Conservation (phyloP, 352 stramenopile species). For the Phytophthora litchii region DNA sequence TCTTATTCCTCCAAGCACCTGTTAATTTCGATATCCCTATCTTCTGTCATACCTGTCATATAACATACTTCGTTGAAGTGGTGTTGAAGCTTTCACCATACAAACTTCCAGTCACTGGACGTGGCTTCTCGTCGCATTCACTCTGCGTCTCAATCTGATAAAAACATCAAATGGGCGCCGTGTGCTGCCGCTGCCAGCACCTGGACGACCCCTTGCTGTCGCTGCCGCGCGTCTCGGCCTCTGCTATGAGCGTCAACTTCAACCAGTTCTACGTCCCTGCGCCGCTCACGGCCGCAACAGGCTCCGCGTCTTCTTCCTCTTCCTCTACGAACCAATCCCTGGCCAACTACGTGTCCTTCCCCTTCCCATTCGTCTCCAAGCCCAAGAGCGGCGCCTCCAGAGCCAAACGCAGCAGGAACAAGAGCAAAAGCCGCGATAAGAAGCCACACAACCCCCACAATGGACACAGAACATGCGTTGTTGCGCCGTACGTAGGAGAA, state of each 20-base stretch:
- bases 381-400: constrained; percentile 5
- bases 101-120: constrained; percentile 16
- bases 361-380: constrained; percentile 75
- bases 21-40: constrained; percentile 3
- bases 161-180: constrained; percentile 57
- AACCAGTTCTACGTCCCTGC: constrained; percentile 37
- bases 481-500: constrained; percentile 51
- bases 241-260: constrained; percentile 31
- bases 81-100: constrained; percentile 21
- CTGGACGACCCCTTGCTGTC: constrained; percentile 69
- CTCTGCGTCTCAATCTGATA: constrained; percentile 9
- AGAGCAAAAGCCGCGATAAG: constrained; percentile 19
- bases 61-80: constrained; percentile 27
- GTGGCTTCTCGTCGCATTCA: constrained; percentile 20
- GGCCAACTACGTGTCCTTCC: constrained; percentile 78
- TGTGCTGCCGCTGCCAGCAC: constrained; percentile 76
- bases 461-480: not conserved
- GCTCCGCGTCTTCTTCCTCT: constrained; percentile 8
- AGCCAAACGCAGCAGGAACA: constrained; percentile 18
- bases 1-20: no score
- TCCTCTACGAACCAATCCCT: constrained; percentile 52
- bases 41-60: not conserved
- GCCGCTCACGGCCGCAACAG: constrained; percentile 2
- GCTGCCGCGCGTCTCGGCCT: constrained; percentile 33
- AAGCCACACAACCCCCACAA: constrained; percentile 15